These are phyloP conservation scores for Rhynchosporium agropyri DNA, from an alignment of 2,329 filamentous ascomycete genomes.

Conservation along the genomic window DNA sequence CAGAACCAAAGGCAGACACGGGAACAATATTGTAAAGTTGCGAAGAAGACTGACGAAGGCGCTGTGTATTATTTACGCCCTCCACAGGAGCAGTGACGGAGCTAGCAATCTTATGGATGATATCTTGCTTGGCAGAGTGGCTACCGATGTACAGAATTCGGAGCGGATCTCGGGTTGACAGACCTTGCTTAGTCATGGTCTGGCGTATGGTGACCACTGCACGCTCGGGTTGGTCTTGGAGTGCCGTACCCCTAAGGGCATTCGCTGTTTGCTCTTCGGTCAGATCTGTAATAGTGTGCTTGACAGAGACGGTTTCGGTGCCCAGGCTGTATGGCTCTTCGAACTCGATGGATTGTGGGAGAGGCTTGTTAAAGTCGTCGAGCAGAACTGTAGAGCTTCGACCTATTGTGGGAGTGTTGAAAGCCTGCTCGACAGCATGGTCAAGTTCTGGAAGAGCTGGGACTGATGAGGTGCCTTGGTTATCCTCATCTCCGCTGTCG, in stretches of 20 bases:
- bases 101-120: conserved; percentile 52
- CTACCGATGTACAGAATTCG: conserved; percentile 54
- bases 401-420: conserved; percentile 41
- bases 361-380: conserved; percentile 38
- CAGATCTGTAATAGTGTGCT: conserved; percentile 51
- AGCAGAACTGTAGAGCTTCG: conserved; percentile 37
- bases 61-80: conserved; percentile 39
- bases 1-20: conserved; percentile 52
- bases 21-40: conserved; percentile 56
- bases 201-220: conserved; percentile 51
- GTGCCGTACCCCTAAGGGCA: conserved; percentile 42
- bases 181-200: conserved; percentile 51
- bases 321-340: conserved; percentile 46
- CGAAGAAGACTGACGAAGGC: conserved; percentile 43
- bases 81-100: conserved; percentile 49
- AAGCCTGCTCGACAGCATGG: conserved; percentile 35
- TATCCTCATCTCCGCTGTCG: conserved; percentile 40
- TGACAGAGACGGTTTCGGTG: conserved; percentile 49
- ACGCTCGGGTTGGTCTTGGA: conserved; percentile 43
- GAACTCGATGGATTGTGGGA: conserved; percentile 49
- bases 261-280: conserved; percentile 46
- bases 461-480: conserved; percentile 24
- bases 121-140: conserved; percentile 46
- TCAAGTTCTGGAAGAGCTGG: conserved; percentile 36
- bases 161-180: conserved; percentile 51